phyloP scores from a whole-genome alignment of 768 basidiomycete species.

The Hericium erinaceus region DNA sequence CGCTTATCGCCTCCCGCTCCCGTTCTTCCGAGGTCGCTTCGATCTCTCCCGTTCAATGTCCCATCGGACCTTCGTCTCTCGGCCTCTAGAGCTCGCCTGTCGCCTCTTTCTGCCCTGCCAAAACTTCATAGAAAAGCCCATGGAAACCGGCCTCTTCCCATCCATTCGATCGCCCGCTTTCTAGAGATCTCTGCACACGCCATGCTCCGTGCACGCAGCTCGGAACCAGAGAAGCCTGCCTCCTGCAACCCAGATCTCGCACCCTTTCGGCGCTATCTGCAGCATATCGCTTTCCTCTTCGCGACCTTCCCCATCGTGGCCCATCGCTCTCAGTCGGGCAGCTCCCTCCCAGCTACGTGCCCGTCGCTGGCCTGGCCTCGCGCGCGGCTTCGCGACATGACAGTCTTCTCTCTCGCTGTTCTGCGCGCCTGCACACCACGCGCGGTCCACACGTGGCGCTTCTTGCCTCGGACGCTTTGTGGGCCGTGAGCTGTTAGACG shows the following conservation, averaged over 20 bases:
- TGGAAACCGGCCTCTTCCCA: neutral
- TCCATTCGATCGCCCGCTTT: conserved; percentile 1
- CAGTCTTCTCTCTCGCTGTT: too few relatives aligned
- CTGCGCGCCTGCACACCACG: neutral
- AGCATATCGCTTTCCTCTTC: neutral
- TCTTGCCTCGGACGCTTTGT: neutral
- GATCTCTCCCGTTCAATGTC: too few relatives aligned
- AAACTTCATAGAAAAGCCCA: neutral
- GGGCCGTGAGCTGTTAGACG: too few relatives aligned
- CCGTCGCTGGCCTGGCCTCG: neutral
- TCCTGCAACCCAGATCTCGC: neutral
- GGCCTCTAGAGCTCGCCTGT: too few relatives aligned
- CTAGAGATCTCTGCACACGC: conserved; percentile 7
- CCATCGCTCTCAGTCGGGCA: too few relatives aligned
- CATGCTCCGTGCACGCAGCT: neutral
- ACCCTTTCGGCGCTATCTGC: neutral
- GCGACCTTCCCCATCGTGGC: neutral
- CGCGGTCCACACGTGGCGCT: neutral
- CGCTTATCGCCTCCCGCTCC: too few relatives aligned
- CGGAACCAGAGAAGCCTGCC: neutral
- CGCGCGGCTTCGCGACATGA: too few relatives aligned
- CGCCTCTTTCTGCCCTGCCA: too few relatives aligned
- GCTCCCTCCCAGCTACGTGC: neutral
- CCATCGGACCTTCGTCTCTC: too few relatives aligned
- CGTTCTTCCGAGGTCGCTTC: too few relatives aligned